Evolutionary conservation across 1,284 basidiomycete species (phyloP).

Genomic region (Gomphus bonarii): DNA sequence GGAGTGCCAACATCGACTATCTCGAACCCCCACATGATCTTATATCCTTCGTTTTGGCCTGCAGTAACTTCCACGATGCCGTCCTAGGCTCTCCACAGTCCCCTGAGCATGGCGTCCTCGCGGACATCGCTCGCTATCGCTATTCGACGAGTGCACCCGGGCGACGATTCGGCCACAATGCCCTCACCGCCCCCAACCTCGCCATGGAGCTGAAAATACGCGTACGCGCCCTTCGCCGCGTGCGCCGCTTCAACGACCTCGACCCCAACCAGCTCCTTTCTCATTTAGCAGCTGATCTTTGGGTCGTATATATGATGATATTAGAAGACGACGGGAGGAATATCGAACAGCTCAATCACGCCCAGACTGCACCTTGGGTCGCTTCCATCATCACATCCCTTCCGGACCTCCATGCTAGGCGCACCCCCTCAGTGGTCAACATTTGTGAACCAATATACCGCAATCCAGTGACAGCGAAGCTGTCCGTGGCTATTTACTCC

Average conservation of each 20-base stretch:
- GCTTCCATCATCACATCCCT: neutral
- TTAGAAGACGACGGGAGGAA: neutral
- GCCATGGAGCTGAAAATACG: neutral
- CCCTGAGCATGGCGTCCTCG: neutral
- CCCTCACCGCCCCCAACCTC: neutral
- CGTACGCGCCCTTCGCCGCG: neutral
- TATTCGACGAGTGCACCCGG: neutral
- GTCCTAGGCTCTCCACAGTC: neutral
- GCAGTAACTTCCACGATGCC: neutral
- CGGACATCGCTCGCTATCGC: neutral
- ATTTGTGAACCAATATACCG: neutral
- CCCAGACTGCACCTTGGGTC: neutral
- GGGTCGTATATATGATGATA: neutral
- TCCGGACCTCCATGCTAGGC: neutral
- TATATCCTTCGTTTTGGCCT: neutral
- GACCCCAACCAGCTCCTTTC: neutral
- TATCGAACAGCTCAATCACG: neutral
- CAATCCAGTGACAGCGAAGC: neutral
- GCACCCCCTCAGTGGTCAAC: no score
- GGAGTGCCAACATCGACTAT: neutral
- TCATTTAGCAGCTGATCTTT: neutral
- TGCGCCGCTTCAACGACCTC: neutral
- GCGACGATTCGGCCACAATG: neutral
- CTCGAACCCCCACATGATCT: neutral
- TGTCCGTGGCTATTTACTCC: neutral